Base-by-base conservation (phyloP, 192 early-diverging fungal species). In the Oehlia diaphana region DNA sequence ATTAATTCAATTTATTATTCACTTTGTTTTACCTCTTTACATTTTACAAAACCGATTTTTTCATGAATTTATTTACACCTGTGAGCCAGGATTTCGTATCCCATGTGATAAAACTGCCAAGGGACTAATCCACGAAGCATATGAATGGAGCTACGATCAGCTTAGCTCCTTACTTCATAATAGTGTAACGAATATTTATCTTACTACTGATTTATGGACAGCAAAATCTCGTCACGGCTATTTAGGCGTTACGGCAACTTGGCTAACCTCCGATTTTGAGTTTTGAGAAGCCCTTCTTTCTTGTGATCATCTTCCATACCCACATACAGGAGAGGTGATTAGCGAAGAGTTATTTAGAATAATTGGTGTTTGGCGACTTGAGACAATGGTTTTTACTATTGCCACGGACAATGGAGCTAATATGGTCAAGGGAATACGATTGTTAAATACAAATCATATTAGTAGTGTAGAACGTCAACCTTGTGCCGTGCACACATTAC, bases 21-120 rank as follows among this genome's bases (percentile, higher is more conserved):
- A 50, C 0, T 72, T 72, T 23, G 23, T 72, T 72, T 28, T 28
- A 53, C 26, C 26, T 26, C 26, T 26, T 26, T 26, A 26, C 26
- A 26, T 26, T 26, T 26, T 26, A 26, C 26, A 72, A 72, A 49
- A 72, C 53, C 9, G 3, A 72, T 72, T 3, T 50, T 72, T 72
- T 72, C 71, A 28, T 10, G 49, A 72, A 28, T 72, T 72, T 50
- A 9, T 72, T 50, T 50, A 44, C 42, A 14, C 23, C 0, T 72
- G 47, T 53, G 44, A 72, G 21, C 26, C n/a, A 3, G 44, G 71
- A 50, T 72, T 50, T 28, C 9, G 49, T 49, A 72, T 72, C 39
- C 49, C 26, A 53, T 72, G 71, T 72, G 47, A 53, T 28, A 72
- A 72, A 72, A 26, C 49, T 26, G 49, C n/a, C 2, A 72, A 72